phyloP scores from a whole-genome alignment of 306 rosid genomes.

The Carpinus fangiana region DNA sequence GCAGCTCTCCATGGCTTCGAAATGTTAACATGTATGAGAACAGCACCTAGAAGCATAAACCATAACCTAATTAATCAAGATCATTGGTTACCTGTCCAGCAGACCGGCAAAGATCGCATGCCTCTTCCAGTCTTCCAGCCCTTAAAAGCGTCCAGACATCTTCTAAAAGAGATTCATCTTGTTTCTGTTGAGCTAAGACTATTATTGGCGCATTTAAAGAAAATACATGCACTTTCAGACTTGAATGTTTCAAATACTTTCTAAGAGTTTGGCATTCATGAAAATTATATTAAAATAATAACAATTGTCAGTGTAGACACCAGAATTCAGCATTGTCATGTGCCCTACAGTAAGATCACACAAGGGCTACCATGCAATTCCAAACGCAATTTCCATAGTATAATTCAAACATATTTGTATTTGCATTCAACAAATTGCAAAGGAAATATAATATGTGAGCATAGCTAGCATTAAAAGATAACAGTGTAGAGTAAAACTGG shows the following conservation, averaged over 20 bases:
- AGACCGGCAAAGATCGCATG: conserved; percentile 86
- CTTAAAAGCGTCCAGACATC: conserved; percentile 93
- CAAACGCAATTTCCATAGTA: conserved; percentile 14
- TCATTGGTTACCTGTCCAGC: conserved; percentile 81
- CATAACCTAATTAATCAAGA: conserved; percentile 22
- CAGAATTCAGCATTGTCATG: conserved; percentile 15
- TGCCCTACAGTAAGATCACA: conserved; percentile 3
- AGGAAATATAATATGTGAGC: conserved; percentile 17
- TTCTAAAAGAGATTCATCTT: conserved; percentile 94
- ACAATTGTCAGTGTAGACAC: neutral
- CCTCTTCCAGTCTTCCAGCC: conserved; percentile 97
- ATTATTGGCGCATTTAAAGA: conserved; percentile 2
- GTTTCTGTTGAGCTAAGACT: conserved; percentile 60
- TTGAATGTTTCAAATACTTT: neutral
- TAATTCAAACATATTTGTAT: neutral
- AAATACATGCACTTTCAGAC: conserved; percentile 1
- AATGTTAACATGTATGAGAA: conserved; percentile 30
- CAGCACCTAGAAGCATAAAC: conserved; percentile 29
- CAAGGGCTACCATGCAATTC: conserved; percentile 1
- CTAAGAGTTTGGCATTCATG: neutral
- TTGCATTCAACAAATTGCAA: conserved; percentile 2
- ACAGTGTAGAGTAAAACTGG: conserved; percentile 11
- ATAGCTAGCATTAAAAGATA: conserved; percentile 17
- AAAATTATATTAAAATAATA: neutral
- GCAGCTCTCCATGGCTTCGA: conserved; percentile 98